Percentiles rank a stretch among this genome's conserved stretches.
Evolutionary conservation across 306 rosid genomes (phyloP).

Genomic region (Rosa chinensis): DNA sequence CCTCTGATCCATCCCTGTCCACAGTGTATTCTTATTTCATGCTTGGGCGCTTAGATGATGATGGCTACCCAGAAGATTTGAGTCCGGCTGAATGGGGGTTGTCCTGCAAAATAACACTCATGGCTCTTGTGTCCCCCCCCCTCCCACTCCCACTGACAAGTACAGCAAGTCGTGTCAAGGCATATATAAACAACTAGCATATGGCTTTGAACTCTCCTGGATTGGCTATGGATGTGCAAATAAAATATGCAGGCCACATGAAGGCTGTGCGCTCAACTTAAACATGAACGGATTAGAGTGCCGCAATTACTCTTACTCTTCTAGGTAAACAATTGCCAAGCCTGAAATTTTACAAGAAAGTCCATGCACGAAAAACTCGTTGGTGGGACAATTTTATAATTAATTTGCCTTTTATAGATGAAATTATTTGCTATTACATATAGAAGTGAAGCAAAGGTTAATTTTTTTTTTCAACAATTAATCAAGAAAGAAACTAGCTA

Average conservation of each 20-base stretch:
- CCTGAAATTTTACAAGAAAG: too few relatives aligned
- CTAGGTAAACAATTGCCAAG: too few relatives aligned
- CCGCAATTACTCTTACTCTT: rapidly evolving
- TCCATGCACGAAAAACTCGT: too few relatives aligned
- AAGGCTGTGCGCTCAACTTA: rapidly evolving
- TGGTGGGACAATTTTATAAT: too few relatives aligned
- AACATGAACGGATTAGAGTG: too few relatives aligned
- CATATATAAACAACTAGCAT: background rate
- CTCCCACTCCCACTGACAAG: background rate
- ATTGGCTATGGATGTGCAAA: background rate
- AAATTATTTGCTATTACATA: too few relatives aligned
- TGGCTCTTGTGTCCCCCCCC: background rate
- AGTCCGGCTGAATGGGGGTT: background rate
- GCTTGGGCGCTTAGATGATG: background rate
- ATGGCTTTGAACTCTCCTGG: background rate
- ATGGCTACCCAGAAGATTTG: background rate
- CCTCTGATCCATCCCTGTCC: background rate
- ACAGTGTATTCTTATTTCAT: background rate
- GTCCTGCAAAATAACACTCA: constrained; percentile 4
- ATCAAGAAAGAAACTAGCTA: too few relatives aligned
- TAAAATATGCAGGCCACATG: background rate
- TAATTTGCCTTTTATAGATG: too few relatives aligned
- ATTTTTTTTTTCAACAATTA: too few relatives aligned
- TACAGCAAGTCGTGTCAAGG: background rate
- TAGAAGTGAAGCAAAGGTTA: too few relatives aligned